Base-by-base conservation (phyloP, 495 filamentous ascomycete species). In the Geopyxis carbonaria region DNA sequence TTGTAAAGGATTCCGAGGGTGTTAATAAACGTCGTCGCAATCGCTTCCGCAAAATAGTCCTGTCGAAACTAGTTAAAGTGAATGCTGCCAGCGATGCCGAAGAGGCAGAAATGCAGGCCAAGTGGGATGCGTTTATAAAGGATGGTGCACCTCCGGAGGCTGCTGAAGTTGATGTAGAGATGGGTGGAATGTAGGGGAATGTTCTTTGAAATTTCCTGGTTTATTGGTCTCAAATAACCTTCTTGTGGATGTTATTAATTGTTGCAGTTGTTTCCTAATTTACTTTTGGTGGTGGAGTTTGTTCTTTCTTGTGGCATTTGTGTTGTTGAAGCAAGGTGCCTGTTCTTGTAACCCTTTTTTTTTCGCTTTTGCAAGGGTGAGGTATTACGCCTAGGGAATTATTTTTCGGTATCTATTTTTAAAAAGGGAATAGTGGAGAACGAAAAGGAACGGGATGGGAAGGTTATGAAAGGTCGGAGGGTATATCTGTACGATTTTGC, bases 1-100 rank as follows among this genome's bases (percentile, higher is more conserved):
- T 48, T 39, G 15, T 40, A 50, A 14, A 45, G 47, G 19, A 43
- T 50, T 28, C 45, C 47, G 30, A 47, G 44, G 45, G 45, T 45
- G 21, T 25, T 30, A 14, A 40, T 39, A 27, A 38, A 45, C 19
- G 34, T 48, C 64, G 22, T n/a, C n/a, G n/a, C n/a, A n/a, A n/a
- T n/a, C n/a, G n/a, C n/a, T n/a, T n/a, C n/a, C n/a, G n/a, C n/a
- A 78, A 87, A 59, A 75, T 75, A 56, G 69, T 83, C 41, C 64
- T 84, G 14, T 72, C 73, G 48, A 84, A 83, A 55, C 34, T 37
- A 7, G 34, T 78, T 75, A 37, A 58, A 57, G 20, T 87, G 80
- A 76, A 83, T 85, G 33, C 13, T 33, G 13, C 31, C 31, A 6
- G 5, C 5, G 6, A 5, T 18, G 31, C 13, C 7, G 31, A 33